These are phyloP conservation scores for Jimgerdemannia lactiflua DNA, from an alignment of 192 early-diverging fungal species.

Conservation along the genomic window DNA sequence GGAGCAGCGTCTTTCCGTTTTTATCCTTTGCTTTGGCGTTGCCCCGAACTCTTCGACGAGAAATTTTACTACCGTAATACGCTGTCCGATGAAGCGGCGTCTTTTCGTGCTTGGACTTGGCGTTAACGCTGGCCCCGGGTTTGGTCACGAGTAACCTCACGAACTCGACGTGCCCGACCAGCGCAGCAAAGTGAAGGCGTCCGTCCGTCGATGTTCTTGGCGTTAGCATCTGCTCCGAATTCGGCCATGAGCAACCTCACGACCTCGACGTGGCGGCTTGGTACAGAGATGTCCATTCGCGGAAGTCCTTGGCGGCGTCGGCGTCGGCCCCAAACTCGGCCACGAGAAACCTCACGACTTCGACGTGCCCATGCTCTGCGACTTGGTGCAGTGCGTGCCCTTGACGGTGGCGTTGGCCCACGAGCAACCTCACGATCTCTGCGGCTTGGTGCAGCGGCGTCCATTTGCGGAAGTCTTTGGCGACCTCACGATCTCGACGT, in stretches of 20 bases:
- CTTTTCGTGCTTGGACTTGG: not conserved
- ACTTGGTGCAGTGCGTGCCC: slow-evolving; percentile 55
- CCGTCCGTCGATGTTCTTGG: too few relatives aligned
- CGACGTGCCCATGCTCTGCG: slow-evolving; percentile 39
- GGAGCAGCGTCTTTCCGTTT: not conserved
- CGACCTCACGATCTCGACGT: not conserved
- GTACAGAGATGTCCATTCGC: slow-evolving; percentile 59
- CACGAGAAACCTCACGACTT: too few relatives aligned
- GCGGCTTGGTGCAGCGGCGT: slow-evolving; percentile 59
- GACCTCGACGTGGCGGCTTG: slow-evolving; percentile 14
- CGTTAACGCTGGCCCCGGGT: not conserved
- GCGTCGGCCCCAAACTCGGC: slow-evolving; percentile 61
- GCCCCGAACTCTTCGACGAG: too few relatives aligned
- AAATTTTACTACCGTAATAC: not conserved
- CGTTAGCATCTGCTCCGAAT: too few relatives aligned
- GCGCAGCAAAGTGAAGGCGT: too few relatives aligned
- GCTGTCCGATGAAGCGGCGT: not conserved
- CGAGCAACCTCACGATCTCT: slow-evolving; percentile 52
- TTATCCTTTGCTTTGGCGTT: too few relatives aligned
- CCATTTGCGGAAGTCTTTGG: slow-evolving; percentile 65
- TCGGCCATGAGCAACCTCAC: too few relatives aligned
- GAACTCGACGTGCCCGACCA: too few relatives aligned
- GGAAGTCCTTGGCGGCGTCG: slow-evolving; percentile 62
- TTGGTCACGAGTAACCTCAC: too few relatives aligned
- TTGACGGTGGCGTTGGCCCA: slow-evolving; percentile 63